phyloP scores from a whole-genome alignment of 2,329 filamentous ascomycete genomes.

The Colletotrichum zoysiae region DNA sequence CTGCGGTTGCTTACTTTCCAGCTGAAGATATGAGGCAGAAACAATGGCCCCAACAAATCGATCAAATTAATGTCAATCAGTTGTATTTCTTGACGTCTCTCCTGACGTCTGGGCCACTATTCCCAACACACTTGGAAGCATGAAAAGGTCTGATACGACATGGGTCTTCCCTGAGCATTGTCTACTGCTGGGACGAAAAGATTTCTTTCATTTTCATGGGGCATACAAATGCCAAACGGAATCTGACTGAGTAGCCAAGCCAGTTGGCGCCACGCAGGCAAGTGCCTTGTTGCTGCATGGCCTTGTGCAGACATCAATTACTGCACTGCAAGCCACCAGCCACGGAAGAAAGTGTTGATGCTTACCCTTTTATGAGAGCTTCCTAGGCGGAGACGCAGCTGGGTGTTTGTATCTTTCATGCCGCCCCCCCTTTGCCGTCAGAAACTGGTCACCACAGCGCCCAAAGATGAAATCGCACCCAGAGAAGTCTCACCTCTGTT shows the following conservation, averaged over 20 bases:
- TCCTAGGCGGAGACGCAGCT: not conserved
- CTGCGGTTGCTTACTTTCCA: constrained; percentile 19
- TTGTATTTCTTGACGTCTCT: no score
- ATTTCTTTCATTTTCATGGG: not conserved
- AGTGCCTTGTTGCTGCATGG: not conserved
- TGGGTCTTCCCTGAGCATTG: not conserved
- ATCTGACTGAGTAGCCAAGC: no score
- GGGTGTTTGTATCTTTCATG: not conserved
- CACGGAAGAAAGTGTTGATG: not conserved
- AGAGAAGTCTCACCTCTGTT: not conserved
- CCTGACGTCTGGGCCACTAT: no score
- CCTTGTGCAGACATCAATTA: no score
- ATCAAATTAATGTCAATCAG: no score
- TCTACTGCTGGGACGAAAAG: not conserved
- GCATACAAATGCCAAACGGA: not conserved
- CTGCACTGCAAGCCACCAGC: not conserved
- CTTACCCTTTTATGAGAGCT: no score
- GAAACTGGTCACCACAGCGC: not conserved
- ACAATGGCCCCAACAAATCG: not conserved
- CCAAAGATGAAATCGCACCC: not conserved
- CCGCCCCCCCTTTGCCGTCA: no score
- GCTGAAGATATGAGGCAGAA: constrained; percentile 6
- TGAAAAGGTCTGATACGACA: not conserved
- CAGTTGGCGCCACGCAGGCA: not conserved
- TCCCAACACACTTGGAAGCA: no score